phyloP scores from a whole-genome alignment of 169 alveolate genomes.

The Plasmodium relictum region DNA sequence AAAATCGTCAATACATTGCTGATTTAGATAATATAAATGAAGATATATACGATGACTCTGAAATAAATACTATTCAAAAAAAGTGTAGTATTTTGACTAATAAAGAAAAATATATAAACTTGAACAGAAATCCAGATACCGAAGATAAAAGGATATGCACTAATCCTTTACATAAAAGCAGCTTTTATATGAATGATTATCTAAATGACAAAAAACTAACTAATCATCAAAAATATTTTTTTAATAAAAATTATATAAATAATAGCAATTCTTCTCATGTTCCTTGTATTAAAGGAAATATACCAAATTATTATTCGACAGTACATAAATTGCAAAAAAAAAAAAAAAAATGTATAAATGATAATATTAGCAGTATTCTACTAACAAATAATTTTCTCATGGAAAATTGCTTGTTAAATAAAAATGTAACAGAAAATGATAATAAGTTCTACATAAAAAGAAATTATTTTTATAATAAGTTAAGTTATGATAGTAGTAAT shows the following conservation, averaged over 20 bases:
- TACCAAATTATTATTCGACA: constrained; percentile 23
- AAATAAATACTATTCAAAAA: neutral
- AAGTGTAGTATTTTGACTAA: constrained; percentile 10
- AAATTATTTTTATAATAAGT: constrained; percentile 17
- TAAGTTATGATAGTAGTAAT: neutral
- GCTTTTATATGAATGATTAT: constrained; percentile 9
- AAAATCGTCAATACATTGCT: neutral
- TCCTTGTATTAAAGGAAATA: neutral
- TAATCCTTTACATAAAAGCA: neutral
- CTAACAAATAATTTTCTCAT: neutral
- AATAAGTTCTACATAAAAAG: neutral
- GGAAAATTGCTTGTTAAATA: constrained; percentile 12
- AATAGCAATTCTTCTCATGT: neutral
- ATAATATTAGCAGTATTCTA: neutral
- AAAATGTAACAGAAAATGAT: neutral
- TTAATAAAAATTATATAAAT: constrained; percentile 5
- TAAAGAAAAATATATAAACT: neutral
- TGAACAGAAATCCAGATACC: neutral
- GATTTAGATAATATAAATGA: constrained; percentile 15
- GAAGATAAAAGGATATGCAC: neutral
- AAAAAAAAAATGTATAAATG: neutral
- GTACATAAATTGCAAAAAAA: constrained; percentile 7
- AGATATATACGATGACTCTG: constrained; percentile 2
- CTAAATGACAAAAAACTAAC: neutral
- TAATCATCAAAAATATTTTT: constrained; percentile 7